Base-by-base conservation (phyloP, 1,284 basidiomycete species). In the Agaricales sp. region DNA sequence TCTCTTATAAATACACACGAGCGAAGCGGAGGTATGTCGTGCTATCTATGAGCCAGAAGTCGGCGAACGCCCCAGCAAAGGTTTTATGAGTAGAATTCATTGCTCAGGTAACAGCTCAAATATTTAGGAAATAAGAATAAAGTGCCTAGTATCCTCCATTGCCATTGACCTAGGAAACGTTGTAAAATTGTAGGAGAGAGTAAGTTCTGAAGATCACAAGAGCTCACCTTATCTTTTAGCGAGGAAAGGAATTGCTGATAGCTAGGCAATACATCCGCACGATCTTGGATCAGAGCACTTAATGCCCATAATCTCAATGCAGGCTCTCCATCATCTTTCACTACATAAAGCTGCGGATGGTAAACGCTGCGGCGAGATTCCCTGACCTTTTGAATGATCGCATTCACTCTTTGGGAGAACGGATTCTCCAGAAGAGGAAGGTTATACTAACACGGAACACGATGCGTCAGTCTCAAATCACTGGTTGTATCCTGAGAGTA, bases 321-420 rank as follows among this genome's bases (percentile, higher is more conserved):
- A 2, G 92, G 90, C 67, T 99, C 96, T 50, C 93, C 95, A 59
- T 99, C 96, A 64, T 96, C 93, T 71, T 99, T 99, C 59, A 98
- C 94, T 41, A 98, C 73, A 63, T 98, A 99, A n/a, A 99, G 70
- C 62, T 96, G 91, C 14, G 92, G 91, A 61, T 87, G 83, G 67
- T 98, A 99, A 2, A 87, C 83, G 6, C 95, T 94, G 39, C 92
- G 77, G 48, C 87, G 82, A 72, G 85, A 78, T 67, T 96, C 92
- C 18, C 93, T 76, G 24, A 89, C 89, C 71, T 97, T 96, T 66
- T 90, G 87, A 48, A 99, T 71, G 58, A 99, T 80, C 1, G 92
- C 92, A 60, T 93, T 95, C 55, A 99, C 77, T n/a, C 96, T 84
- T 63, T 94, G 84, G 21, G 86, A 92, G 80, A 98, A 97, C 1